These are phyloP conservation scores for Colletotrichum coccodes DNA, from an alignment of 2,329 filamentous ascomycete genomes.

Conservation along the genomic window DNA sequence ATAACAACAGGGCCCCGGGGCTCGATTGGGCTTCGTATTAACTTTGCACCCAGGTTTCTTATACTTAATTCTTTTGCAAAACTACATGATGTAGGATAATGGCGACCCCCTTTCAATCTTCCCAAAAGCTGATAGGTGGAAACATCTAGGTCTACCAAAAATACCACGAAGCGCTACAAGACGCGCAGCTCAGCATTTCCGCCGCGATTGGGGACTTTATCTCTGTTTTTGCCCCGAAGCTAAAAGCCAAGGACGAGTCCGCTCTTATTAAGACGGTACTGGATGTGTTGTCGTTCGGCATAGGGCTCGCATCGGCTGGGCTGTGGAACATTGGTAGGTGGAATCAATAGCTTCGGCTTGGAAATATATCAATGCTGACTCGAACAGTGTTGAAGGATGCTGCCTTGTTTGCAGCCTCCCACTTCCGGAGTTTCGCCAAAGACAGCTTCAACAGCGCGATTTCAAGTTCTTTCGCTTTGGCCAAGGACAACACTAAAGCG, in stretches of 20 bases:
- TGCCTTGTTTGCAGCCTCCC: background rate
- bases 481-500: conserved; percentile 1
- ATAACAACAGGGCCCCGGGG: no score
- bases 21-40: no score
- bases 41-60: background rate
- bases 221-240: background rate
- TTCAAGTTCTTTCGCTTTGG: background rate
- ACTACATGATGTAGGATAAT: conserved; percentile 5
- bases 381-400: background rate
- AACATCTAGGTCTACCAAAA: background rate
- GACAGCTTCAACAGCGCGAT: conserved; percentile 8
- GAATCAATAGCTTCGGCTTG: no score
- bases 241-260: background rate
- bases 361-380: background rate
- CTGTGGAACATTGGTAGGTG: conserved; percentile 14
- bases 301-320: background rate
- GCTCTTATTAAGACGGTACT: background rate
- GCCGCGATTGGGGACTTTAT: conserved; percentile 8
- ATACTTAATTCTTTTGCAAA: conserved; percentile 14
- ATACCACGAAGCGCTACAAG: conserved; percentile 14
- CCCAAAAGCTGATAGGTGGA: background rate
- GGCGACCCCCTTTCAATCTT: background rate
- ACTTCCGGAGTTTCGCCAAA: background rate
- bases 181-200: conserved; percentile 4
- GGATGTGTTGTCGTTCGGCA: background rate